Evolutionary conservation across 345 rosid genomes (phyloP).

Genomic region (Boechera stricta): DNA sequence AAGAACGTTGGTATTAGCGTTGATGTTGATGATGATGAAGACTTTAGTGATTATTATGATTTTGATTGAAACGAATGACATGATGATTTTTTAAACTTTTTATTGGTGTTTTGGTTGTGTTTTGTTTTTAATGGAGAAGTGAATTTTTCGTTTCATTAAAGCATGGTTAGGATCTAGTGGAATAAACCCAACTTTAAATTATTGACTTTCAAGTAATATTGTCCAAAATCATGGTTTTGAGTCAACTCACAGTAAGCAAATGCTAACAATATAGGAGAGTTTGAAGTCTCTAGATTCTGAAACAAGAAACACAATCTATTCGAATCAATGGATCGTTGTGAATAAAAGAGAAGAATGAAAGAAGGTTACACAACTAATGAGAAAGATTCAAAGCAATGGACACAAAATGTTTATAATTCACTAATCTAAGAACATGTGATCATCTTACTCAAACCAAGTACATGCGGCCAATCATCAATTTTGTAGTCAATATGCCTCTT

Average conservation of each 20-base stretch:
- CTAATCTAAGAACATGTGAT: not conserved
- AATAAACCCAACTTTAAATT: not conserved
- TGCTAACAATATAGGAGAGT: not conserved
- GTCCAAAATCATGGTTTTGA: not conserved
- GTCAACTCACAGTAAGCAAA: not conserved
- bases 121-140: not conserved
- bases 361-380: not conserved
- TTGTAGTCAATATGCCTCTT: too few species aligned
- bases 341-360: not conserved
- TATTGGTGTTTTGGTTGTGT: not conserved
- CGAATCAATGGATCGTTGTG: not conserved
- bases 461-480: too few species aligned
- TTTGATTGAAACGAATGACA: not conserved
- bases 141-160: not conserved
- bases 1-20: not conserved
- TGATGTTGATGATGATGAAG: not conserved
- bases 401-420: not conserved
- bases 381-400: not conserved
- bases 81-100: not conserved
- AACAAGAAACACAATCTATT: not conserved
- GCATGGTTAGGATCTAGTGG: constrained; percentile 1
- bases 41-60: not conserved
- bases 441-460: not conserved
- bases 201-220: not conserved
- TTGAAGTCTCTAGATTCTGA: not conserved